Base-by-base conservation (phyloP, 768 basidiomycete genomes). In the Mycena indigotica region DNA sequence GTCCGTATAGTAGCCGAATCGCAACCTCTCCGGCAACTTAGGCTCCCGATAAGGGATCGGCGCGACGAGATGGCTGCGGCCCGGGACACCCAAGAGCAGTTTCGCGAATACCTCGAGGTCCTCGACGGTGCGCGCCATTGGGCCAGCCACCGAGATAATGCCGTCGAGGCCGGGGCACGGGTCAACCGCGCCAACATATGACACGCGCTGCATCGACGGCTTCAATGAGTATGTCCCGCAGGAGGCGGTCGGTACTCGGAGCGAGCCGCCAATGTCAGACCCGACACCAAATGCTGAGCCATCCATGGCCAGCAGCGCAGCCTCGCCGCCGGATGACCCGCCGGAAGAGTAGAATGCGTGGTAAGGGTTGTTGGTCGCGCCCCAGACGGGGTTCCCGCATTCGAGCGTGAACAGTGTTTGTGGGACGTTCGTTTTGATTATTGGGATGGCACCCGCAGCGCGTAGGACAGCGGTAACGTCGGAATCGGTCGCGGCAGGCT, bases 351-450 rank as follows among this genome's bases (percentile, higher is more conserved):
- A 61, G 45, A 61, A 72, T 15, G 63, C 53, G 40, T 69, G 66
- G 68, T 77, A 79, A 0, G 86, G 86, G 63, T 87, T 87, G 25
- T 64, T 62, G 0, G 84, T 78, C n/a, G 72, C 66, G 0, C 85
- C 85, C 60, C 80, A 87, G 24, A 86, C 65, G 1, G 84, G 81
- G 63, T 87, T 88, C 15, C 65, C 61, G 61, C 84, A 83, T 65
- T 86, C 83, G 55, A 82, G 84, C 12, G 80, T 74, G 53, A 83
- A 73, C 69, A 85, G 72, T 0, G 80, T 80, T 64, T 90, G 86
- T 16, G 88, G 87, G 55, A 90, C 84, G 63, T 91, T 91, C 5
- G 88, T 91, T 62, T 81, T 85, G 54, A 81, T 82, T 56, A 89
- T 82, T 46, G 87, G 76, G 63, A 90, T 79, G 48, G 87, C 85